Conservation (phyloP, 2,329 filamentous ascomycete genomes). For the Alternaria ethzedia region DNA sequence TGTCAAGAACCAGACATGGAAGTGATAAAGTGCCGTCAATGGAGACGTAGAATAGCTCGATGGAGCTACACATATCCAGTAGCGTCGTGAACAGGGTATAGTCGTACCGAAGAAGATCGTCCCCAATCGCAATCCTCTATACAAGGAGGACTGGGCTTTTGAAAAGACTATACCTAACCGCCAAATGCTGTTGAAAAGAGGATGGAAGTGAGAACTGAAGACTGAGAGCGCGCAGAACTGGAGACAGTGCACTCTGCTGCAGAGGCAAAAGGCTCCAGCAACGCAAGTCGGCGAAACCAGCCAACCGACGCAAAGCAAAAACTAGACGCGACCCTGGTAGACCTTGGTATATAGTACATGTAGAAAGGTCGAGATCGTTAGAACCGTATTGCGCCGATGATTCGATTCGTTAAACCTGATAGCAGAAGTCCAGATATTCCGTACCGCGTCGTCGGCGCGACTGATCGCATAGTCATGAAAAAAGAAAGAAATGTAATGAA, state of each 20-base stretch:
- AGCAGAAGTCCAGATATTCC: constrained; percentile 41
- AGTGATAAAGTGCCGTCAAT: background rate
- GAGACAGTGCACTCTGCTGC: constrained; percentile 10
- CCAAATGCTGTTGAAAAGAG: constrained; percentile 15
- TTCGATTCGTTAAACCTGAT: constrained; percentile 42
- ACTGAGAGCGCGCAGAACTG: constrained; percentile 12
- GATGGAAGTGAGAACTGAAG: constrained; percentile 7
- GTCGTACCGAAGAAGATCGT: constrained; percentile 14
- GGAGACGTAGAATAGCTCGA: constrained; percentile 6
- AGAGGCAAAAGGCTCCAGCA: constrained; percentile 16
- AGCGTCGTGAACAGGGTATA: constrained; percentile 12
- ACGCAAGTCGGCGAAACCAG: constrained; percentile 32
- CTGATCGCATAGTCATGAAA: constrained; percentile 39
- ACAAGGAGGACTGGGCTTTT: constrained; percentile 31
- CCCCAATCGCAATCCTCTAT: constrained; percentile 25
- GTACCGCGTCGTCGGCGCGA: constrained; percentile 44
- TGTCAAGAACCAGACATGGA: constrained; percentile 1
- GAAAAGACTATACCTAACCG: constrained; percentile 12
- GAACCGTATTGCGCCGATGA: constrained; percentile 43
- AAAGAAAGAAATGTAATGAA: constrained; percentile 37
- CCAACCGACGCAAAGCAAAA: constrained; percentile 33
- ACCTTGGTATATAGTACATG: constrained; percentile 49
- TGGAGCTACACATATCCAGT: constrained; percentile 18
- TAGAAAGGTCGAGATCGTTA: constrained; percentile 40
- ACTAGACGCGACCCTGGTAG: constrained; percentile 32